Evolutionary conservation across 768 basidiomycete species (phyloP), one percentile per base, ranked within the genome.

Genomic region (Podaxis sp.): DNA sequence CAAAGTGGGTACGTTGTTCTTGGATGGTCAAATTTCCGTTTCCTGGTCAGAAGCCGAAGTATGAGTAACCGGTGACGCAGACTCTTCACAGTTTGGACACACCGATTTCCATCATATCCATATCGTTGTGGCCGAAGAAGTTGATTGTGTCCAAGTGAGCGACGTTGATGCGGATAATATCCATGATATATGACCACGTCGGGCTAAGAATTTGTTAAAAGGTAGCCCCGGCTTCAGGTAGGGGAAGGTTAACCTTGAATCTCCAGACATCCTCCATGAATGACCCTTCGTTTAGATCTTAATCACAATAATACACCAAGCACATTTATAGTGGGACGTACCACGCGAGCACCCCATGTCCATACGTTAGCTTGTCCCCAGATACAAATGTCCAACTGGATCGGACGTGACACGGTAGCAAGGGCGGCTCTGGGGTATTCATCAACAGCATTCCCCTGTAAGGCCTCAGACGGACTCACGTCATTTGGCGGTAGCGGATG

Each of bases 361-460:
- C 84, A 85, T 11, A 85, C 84, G 59, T 84, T 71, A 2, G 79
- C 81, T 13, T 68, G 62, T n/a, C 84, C 84, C 84, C 84, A 86
- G 52, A 81, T 81, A 68, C 84, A 86, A 17, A 86, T 70, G 40
- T 73, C 75, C 66, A 75, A 83, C 53, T 85, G 79, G 26, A 86
- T 75, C 0, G 84, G 83, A 9, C 75, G 75, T 4, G 78, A 67
- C 57, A 80, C 77, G 5, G 71, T 68, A 4, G 77, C 79, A 7
- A 85, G 73, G 9, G 83, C 84, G 15, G 75, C 79, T 13, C 82
- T 83, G 56, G 2, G 53, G 17, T 38, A 48, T 48, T 8, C 28
- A 49, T 28, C n/a, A 52, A 44, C 19, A 1, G 5, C 26, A 28
- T 28, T 28, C 49, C 13, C 24, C 19, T 5, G 7, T 49, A 57